Base-by-base conservation (phyloP, 192 early-diverging fungal genomes). In the Backusella parvicylindrica region DNA sequence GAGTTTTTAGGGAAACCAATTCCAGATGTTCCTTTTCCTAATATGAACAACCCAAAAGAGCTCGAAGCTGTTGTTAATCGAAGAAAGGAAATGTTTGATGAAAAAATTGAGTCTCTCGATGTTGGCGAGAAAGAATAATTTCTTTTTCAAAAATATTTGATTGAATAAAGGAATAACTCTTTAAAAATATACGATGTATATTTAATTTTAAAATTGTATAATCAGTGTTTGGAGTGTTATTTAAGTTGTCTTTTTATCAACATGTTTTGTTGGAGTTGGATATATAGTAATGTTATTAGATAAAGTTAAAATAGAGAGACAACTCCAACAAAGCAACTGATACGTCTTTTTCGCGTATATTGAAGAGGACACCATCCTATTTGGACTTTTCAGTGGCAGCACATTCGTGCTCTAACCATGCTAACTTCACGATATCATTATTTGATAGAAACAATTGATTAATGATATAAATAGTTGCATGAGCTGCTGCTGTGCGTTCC, bases 1-100 rank as follows among this genome's bases (percentile, higher is more conserved):
- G 18, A 35, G 9, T 80, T 79, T 63, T 65, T 79, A 2, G 69
- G 43, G 5, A 75, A 79, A 65, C 50, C 49, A 11, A 65, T 79
- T n/a, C 78, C 78, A 15, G 26, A 56, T 36, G 32, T 43, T 7
- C 73, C 73, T 18, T 79, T 28, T 13, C 78, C 78, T 26, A 56
- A 65, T 37, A 31, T 60, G 3, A 77, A 77, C 63, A 47, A 47
- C 43, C 43, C 43, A 1, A 47, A 47, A 18, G 43, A 47, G 18
- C 43, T 47, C 13, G 18, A 47, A 21, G 6, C 2, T 47, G 6
- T 47, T 47, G 6, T 0, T 7, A 6, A 21, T n/a, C n/a, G n/a
- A n/a, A 47, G 43, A 47, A 47, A 47, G 5, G 18, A 47, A 47
- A 5, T 15, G 0, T 0, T 6, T 47, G n/a, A 21, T n/a, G 1